Conservation (phyloP, 495 filamentous ascomycete genomes). For the Gamarada debralockiae region DNA sequence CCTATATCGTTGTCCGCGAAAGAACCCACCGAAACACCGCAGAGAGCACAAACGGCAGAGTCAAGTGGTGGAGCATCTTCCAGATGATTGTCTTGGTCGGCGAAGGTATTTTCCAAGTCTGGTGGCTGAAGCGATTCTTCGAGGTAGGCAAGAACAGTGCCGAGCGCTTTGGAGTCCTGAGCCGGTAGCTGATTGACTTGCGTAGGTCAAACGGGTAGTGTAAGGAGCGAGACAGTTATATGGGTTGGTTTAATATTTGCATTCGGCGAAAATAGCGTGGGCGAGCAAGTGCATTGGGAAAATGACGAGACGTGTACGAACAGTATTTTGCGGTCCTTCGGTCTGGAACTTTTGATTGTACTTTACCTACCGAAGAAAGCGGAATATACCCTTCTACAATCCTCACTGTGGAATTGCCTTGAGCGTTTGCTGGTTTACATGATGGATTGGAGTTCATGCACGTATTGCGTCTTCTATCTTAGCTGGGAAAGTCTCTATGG, state of each 20-base stretch:
- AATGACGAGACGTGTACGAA: slow-evolving; percentile 5
- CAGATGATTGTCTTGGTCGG: slow-evolving; percentile 86
- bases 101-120: slow-evolving; percentile 96
- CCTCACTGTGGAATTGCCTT: background rate
- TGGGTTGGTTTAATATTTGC: slow-evolving; percentile 7
- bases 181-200: slow-evolving; percentile 24
- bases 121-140: slow-evolving; percentile 98
- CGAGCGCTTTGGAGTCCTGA: slow-evolving; percentile 21
- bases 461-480: too few species aligned
- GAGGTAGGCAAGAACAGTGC: slow-evolving; percentile 59
- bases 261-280: slow-evolving; percentile 19
- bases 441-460: too few species aligned
- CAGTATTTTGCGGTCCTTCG: background rate
- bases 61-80: slow-evolving; percentile 99
- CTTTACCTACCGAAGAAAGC: slow-evolving; percentile 8
- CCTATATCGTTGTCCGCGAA: slow-evolving; percentile 94
- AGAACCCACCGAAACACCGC: slow-evolving; percentile 96
- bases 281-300: slow-evolving; percentile 8
- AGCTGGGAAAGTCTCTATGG: too few species aligned
- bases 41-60: slow-evolving; percentile 93
- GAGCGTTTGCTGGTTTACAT: too few species aligned
- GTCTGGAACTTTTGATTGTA: slow-evolving; percentile 9
- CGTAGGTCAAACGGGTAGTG: slow-evolving; percentile 31
- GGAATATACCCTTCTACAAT: slow-evolving; percentile 1
- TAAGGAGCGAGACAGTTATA: slow-evolving; percentile 5